phyloP scores from a whole-genome alignment of 257 asterid species.

The Knoxia roxburghii region DNA sequence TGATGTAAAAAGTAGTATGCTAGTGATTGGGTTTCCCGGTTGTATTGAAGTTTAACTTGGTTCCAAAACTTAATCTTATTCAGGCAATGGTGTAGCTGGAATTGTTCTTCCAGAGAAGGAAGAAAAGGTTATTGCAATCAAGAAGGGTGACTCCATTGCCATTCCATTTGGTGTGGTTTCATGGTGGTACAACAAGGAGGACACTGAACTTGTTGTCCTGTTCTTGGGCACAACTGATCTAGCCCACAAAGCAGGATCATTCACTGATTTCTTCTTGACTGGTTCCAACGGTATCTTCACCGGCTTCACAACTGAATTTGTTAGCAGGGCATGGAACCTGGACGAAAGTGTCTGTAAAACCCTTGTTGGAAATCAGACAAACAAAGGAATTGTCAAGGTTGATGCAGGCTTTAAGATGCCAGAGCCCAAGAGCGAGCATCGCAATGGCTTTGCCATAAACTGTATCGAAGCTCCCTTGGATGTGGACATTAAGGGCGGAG shows the following conservation, averaged over 20 bases:
- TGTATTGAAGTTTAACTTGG: too few species aligned
- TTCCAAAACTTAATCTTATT: background rate
- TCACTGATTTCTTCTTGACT: constrained; percentile 61
- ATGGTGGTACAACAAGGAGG: constrained; percentile 89
- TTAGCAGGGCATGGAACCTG: constrained; percentile 57
- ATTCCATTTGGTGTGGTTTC: constrained; percentile 82
- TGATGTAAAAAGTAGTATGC: too few species aligned
- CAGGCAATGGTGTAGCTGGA: constrained; percentile 80
- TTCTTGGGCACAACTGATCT: constrained; percentile 67
- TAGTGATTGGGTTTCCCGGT: background rate
- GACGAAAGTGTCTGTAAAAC: constrained; percentile 49
- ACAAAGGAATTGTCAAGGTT: constrained; percentile 52
- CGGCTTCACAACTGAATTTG: constrained; percentile 68
- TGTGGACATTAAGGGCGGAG: constrained; percentile 61
- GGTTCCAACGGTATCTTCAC: constrained; percentile 76
- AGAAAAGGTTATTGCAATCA: constrained; percentile 75
- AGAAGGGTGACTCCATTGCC: constrained; percentile 81
- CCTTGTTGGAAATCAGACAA: constrained; percentile 46
- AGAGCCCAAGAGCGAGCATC: constrained; percentile 47
- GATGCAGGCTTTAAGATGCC: constrained; percentile 49
- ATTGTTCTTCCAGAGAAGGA: constrained; percentile 79
- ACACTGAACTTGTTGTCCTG: constrained; percentile 59
- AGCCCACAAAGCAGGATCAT: constrained; percentile 55
- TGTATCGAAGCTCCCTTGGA: constrained; percentile 68
- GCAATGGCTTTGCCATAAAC: constrained; percentile 57